phyloP scores from a whole-genome alignment of 495 filamentous ascomycete genomes.

The Tuber magnatum region DNA sequence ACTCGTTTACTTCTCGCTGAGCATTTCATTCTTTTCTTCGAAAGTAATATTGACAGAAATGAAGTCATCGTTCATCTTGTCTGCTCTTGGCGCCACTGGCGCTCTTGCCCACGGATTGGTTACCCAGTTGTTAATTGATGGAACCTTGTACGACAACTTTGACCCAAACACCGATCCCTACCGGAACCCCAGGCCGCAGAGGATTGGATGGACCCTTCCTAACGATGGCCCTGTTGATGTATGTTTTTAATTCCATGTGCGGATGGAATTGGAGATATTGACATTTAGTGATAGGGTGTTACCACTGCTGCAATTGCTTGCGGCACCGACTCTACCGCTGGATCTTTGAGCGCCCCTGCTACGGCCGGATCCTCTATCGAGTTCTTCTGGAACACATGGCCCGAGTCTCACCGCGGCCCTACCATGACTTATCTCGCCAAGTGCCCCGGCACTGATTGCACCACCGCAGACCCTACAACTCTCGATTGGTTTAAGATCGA shows the following conservation, averaged over 20 bases:
- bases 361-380: conserved; percentile 52
- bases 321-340: conserved; percentile 51
- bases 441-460: conserved; percentile 60
- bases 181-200: conserved; percentile 42
- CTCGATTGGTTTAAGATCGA: conserved; percentile 73
- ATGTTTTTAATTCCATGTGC: neutral
- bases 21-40: conserved; percentile 19
- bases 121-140: conserved; percentile 54
- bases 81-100: conserved; percentile 48
- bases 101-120: conserved; percentile 60
- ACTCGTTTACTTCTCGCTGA: conserved; percentile 18
- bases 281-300: conserved; percentile 33
- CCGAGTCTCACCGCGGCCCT: conserved; percentile 58
- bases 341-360: conserved; percentile 45
- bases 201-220: conserved; percentile 50
- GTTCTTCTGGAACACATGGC: conserved; percentile 64
- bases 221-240: conserved; percentile 51
- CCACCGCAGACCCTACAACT: conserved; percentile 55
- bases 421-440: conserved; percentile 67
- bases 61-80: conserved; percentile 40
- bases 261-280: neutral
- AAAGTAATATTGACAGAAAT: conserved; percentile 19
- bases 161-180: conserved; percentile 45
- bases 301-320: conserved; percentile 59
- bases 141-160: conserved; percentile 48